Conservation (phyloP, 2,329 filamentous ascomycete genomes). For the Hawksworthiomyces lignivorus region DNA sequence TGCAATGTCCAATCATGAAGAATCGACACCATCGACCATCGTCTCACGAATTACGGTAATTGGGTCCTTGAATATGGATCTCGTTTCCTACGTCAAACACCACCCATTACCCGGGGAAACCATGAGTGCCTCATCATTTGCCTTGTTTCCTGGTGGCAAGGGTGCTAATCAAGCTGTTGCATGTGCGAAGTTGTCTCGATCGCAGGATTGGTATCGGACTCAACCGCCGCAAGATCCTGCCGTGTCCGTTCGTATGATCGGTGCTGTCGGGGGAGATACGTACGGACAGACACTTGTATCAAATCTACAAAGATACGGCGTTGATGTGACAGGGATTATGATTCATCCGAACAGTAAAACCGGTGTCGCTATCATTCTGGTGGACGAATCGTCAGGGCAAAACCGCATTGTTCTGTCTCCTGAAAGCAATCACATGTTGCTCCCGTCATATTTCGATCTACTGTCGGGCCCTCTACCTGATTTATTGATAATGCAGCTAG, state of each 20-base stretch:
- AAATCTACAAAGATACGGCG: slow-evolving; percentile 52
- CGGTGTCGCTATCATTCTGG: slow-evolving; percentile 67
- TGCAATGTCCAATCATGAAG: no score
- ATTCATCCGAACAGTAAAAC: slow-evolving; percentile 43
- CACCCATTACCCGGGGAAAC: slow-evolving; percentile 83
- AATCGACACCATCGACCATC: no score
- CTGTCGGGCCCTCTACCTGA: slow-evolving; percentile 38
- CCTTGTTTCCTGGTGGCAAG: slow-evolving; percentile 81
- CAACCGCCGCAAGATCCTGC: slow-evolving; percentile 21
- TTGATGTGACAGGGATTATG: slow-evolving; percentile 51
- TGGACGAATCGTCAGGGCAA: slow-evolving; percentile 64
- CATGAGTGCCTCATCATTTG: slow-evolving; percentile 69
- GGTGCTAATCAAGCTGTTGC: slow-evolving; percentile 94
- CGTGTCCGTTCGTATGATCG: slow-evolving; percentile 58
- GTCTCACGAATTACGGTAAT: slow-evolving; percentile 72
- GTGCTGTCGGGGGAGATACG: slow-evolving; percentile 62
- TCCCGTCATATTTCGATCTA: slow-evolving; percentile 16
- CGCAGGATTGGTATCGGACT: slow-evolving; percentile 28
- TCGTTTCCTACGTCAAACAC: slow-evolving; percentile 79
- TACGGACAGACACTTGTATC: slow-evolving; percentile 53
- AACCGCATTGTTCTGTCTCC: slow-evolving; percentile 70
- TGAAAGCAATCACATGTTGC: slow-evolving; percentile 56
- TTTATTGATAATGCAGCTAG: slow-evolving; percentile 53
- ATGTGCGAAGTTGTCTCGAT: slow-evolving; percentile 69
- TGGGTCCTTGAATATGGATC: slow-evolving; percentile 90